These are phyloP conservation scores for Sordaria brevicollis DNA, from an alignment of 495 filamentous ascomycete species.

Conservation along the genomic window DNA sequence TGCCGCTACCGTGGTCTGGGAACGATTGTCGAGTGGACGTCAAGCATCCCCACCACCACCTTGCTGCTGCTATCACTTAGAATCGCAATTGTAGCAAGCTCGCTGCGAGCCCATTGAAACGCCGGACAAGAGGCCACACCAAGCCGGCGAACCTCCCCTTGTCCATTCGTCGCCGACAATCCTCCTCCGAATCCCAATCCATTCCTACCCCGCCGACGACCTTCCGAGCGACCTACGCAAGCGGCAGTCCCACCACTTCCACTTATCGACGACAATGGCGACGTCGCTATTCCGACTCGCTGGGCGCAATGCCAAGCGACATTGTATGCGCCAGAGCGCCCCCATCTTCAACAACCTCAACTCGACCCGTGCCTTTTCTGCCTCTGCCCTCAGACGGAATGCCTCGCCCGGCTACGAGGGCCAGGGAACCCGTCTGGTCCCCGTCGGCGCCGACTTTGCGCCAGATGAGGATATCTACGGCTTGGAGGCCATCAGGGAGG, in stretches of 20 bases:
- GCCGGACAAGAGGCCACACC: slow-evolving; percentile 18
- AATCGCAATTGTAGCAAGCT: slow-evolving; percentile 10
- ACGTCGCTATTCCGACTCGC: slow-evolving; percentile 44
- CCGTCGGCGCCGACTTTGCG: slow-evolving; percentile 54
- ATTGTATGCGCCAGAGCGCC: slow-evolving; percentile 29
- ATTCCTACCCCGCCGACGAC: background rate
- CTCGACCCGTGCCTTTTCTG: slow-evolving; percentile 53
- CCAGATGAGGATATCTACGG: slow-evolving; percentile 32
- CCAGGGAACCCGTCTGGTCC: slow-evolving; percentile 49
- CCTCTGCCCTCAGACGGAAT: slow-evolving; percentile 52
- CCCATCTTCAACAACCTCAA: slow-evolving; percentile 6
- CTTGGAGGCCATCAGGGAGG: slow-evolving; percentile 8
- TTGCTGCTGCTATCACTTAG: slow-evolving; percentile 1
- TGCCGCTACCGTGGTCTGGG: background rate
- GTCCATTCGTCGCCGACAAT: background rate
- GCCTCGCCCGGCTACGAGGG: slow-evolving; percentile 48
- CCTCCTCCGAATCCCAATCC: background rate
- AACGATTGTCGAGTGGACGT: slow-evolving; percentile 8
- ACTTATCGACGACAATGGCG: slow-evolving; percentile 33
- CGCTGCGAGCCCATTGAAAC: slow-evolving; percentile 14
- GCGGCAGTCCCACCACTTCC: background rate
- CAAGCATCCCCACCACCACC: slow-evolving; percentile 3
- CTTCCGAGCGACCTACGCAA: background rate
- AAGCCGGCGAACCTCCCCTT: background rate
- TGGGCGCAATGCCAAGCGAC: slow-evolving; percentile 44